A percentile compares a stretch with the other conserved stretches of the same genome.
phyloP scores from a whole-genome alignment of 129 eudicot species.

The Deinandra increscens region DNA sequence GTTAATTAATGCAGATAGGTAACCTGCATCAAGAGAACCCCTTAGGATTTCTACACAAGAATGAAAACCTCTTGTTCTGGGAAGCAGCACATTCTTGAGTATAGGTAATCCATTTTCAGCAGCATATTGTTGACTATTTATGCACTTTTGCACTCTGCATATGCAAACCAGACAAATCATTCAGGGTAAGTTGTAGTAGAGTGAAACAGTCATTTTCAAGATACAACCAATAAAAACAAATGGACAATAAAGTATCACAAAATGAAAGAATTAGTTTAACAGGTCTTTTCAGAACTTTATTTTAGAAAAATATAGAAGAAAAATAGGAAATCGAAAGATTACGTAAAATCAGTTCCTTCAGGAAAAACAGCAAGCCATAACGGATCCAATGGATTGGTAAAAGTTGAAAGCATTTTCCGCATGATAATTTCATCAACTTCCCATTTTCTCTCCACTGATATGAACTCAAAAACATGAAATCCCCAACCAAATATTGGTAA shows the following conservation, averaged over 20 bases:
- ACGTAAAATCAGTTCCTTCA: conserved; percentile 91
- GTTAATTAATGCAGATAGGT: not conserved
- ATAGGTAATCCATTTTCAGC: conserved; percentile 66
- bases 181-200: conserved; percentile 4
- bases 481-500: conserved; percentile 86
- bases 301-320: not conserved
- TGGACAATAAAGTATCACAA: conserved; percentile 16
- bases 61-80: conserved; percentile 72
- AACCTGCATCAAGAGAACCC: conserved; percentile 81
- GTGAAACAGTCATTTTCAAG: conserved; percentile 4
- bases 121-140: conserved; percentile 62
- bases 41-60: conserved; percentile 69
- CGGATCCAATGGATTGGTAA: conserved; percentile 54
- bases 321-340: conserved; percentile 26
- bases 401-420: conserved; percentile 57
- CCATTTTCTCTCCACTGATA: conserved; percentile 89
- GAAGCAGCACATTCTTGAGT: conserved; percentile 75
- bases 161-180: not conserved
- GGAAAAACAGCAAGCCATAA: conserved; percentile 89
- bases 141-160: conserved; percentile 68
- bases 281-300: not conserved
- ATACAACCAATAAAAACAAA: not conserved
- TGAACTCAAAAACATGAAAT: conserved; percentile 78
- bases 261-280: not conserved
- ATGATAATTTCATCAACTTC: conserved; percentile 65